Percentiles rank a stretch among this genome's conserved stretches.
These are phyloP conservation scores for Marvania coccoides DNA, from an alignment of 139 green algal species.

Conservation along the genomic window DNA sequence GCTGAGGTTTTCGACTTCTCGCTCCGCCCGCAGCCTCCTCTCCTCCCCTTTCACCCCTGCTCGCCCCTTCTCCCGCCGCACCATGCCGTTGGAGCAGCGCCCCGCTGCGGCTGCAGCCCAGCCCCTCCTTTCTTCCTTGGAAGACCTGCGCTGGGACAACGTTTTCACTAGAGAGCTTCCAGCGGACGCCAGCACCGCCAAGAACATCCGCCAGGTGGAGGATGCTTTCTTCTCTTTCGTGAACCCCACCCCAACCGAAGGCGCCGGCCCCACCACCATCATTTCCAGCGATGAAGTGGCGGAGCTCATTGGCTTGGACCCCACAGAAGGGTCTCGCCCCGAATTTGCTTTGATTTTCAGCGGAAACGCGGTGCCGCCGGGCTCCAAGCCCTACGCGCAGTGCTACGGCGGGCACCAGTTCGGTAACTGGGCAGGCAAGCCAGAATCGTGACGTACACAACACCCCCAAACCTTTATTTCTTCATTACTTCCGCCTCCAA, in stretches of 20 bases:
- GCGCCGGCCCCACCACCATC: slow-evolving; percentile 33
- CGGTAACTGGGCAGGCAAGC: slow-evolving; percentile 32
- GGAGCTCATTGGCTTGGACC: slow-evolving; percentile 52
- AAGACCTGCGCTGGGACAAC: slow-evolving; percentile 60
- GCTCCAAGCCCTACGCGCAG: slow-evolving; percentile 48
- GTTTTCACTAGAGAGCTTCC: slow-evolving; percentile 67
- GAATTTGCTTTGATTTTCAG: slow-evolving; percentile 69
- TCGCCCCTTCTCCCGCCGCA: too few relatives aligned
- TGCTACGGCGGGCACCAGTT: slow-evolving; percentile 83
- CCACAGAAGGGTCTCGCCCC: slow-evolving; percentile 38
- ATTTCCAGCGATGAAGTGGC: slow-evolving; percentile 33
- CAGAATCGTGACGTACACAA: background rate
- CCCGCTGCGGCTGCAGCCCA: background rate
- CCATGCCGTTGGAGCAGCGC: too few relatives aligned
- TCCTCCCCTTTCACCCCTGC: too few relatives aligned
- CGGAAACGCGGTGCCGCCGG: background rate
- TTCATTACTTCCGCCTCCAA: background rate
- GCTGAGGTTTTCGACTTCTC: too few relatives aligned
- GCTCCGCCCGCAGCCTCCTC: too few relatives aligned
- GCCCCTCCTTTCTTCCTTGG: background rate
- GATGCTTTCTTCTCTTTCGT: slow-evolving; percentile 53
- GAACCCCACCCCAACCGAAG: slow-evolving; percentile 50
- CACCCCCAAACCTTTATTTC: background rate
- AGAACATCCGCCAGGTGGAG: slow-evolving; percentile 2
- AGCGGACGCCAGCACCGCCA: slow-evolving; percentile 30